Evolutionary conservation across 2,329 filamentous ascomycete species (phyloP).

Genomic region (Metarhizium anisopliae): DNA sequence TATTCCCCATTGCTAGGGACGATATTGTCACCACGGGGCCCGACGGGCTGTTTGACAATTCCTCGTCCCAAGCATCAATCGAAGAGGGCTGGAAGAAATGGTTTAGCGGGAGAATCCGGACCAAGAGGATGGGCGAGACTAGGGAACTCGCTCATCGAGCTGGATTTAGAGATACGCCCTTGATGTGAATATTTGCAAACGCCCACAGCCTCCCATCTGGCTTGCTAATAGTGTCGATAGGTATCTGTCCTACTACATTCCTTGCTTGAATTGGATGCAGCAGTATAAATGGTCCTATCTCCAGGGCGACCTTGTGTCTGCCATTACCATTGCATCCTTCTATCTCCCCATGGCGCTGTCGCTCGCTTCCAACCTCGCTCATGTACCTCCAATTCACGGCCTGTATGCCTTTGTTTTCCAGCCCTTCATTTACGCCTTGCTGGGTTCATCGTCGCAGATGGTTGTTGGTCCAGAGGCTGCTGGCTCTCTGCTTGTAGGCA

Average conservation of each 20-base stretch:
- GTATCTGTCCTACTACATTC: slow-evolving; percentile 90
- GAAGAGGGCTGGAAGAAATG: slow-evolving; percentile 37
- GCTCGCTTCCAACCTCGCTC: slow-evolving; percentile 82
- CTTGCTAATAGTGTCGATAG: slow-evolving; percentile 31
- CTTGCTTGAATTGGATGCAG: slow-evolving; percentile 79
- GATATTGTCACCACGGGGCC: slow-evolving; percentile 23
- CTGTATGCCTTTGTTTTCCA: slow-evolving; percentile 92
- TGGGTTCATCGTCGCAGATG: slow-evolving; percentile 89
- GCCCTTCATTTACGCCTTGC: slow-evolving; percentile 79
- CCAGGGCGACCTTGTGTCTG: slow-evolving; percentile 77
- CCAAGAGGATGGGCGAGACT: slow-evolving; percentile 64
- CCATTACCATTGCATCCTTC: slow-evolving; percentile 94
- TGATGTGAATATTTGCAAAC: slow-evolving; percentile 51
- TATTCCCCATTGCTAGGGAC: slow-evolving; percentile 21
- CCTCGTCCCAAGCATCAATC: slow-evolving; percentile 28
- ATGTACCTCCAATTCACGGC: slow-evolving; percentile 87
- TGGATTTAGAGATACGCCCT: slow-evolving; percentile 61
- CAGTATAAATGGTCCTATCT: slow-evolving; percentile 80
- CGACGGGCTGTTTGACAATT: slow-evolving; percentile 26
- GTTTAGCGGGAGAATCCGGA: slow-evolving; percentile 43
- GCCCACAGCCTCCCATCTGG: background rate
- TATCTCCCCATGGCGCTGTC: slow-evolving; percentile 97
- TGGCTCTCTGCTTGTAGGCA: slow-evolving; percentile 81
- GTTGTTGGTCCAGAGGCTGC: slow-evolving; percentile 92
- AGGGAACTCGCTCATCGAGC: slow-evolving; percentile 62